phyloP scores from a whole-genome alignment of 441 rosid genomes.

The Macaranga tanarius region DNA sequence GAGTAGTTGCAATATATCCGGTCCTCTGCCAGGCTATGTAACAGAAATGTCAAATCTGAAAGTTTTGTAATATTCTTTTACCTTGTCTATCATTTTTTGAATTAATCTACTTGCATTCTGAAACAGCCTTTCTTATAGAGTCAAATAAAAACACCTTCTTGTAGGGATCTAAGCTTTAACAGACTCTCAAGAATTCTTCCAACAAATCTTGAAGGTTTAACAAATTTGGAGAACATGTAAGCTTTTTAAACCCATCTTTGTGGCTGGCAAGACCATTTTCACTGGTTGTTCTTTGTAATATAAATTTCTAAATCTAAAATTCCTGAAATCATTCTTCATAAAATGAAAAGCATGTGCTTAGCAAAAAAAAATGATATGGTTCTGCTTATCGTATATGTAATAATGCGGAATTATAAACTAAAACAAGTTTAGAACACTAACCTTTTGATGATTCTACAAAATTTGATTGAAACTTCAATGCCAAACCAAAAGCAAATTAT shows the following conservation, averaged over 20 bases:
- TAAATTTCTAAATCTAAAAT: too few relatives aligned
- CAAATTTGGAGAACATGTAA: constrained; percentile 2
- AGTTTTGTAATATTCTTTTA: constrained; percentile 23
- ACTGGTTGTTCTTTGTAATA: too few relatives aligned
- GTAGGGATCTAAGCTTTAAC: constrained; percentile 41
- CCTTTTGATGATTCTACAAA: too few relatives aligned
- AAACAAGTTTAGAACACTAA: too few relatives aligned
- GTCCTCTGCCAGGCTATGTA: constrained; percentile 29
- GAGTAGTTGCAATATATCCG: constrained; percentile 44
- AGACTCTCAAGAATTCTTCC: constrained; percentile 30
- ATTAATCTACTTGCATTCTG: background rate
- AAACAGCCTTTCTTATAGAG: too few relatives aligned
- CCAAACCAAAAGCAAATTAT: too few relatives aligned
- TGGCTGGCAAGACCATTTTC: too few relatives aligned
- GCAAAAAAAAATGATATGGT: background rate
- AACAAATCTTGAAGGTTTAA: constrained; percentile 1
- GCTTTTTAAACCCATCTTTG: background rate
- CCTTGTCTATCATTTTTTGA: background rate
- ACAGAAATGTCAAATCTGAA: constrained; percentile 14
- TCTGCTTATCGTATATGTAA: constrained; percentile 24
- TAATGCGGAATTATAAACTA: too few relatives aligned
- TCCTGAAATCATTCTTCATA: too few relatives aligned
- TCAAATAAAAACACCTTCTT: too few relatives aligned
- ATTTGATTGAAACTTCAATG: too few relatives aligned
- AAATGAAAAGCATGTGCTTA: too few relatives aligned